Percentiles rank a stretch among this genome's conserved stretches.
Evolutionary conservation across 768 basidiomycete species (phyloP).

Genomic region (Suillus occidentalis): DNA sequence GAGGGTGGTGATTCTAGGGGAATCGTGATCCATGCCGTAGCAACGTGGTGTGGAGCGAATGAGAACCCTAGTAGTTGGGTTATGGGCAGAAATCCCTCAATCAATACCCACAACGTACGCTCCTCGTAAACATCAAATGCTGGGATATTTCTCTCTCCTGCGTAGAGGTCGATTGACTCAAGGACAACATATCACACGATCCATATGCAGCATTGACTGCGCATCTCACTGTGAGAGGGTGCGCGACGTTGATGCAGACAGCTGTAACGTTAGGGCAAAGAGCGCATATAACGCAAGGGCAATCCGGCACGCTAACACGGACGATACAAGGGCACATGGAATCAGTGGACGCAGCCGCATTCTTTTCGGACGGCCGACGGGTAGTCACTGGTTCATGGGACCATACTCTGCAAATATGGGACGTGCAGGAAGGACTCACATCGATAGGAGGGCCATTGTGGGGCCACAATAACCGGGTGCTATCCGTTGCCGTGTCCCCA

Average conservation of each 20-base stretch:
- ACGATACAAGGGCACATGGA: neutral
- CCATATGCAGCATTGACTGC: neutral
- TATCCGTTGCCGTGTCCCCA: slow-evolving; percentile 29
- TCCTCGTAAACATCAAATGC: neutral
- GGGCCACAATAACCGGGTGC: slow-evolving; percentile 25
- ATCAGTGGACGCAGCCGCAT: slow-evolving; percentile 17
- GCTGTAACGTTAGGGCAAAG: neutral
- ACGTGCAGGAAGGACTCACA: slow-evolving; percentile 19
- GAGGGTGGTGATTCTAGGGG: no score
- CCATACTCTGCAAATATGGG: slow-evolving; percentile 29
- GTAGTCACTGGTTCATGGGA: slow-evolving; percentile 25
- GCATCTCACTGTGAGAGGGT: neutral
- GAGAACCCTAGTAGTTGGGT: neutral
- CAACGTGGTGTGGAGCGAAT: neutral
- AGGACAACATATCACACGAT: no score
- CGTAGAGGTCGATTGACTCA: no score
- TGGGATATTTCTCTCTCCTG: neutral
- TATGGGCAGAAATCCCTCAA: neutral
- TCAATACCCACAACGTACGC: neutral
- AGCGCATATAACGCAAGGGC: no score
- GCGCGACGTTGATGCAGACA: neutral
- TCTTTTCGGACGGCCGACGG: slow-evolving; percentile 27
- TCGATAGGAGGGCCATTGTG: slow-evolving; percentile 14
- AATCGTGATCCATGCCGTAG: neutral
- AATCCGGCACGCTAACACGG: neutral